phyloP scores from a whole-genome alignment of 148 eudicot genomes.

The Silene latifolia region DNA sequence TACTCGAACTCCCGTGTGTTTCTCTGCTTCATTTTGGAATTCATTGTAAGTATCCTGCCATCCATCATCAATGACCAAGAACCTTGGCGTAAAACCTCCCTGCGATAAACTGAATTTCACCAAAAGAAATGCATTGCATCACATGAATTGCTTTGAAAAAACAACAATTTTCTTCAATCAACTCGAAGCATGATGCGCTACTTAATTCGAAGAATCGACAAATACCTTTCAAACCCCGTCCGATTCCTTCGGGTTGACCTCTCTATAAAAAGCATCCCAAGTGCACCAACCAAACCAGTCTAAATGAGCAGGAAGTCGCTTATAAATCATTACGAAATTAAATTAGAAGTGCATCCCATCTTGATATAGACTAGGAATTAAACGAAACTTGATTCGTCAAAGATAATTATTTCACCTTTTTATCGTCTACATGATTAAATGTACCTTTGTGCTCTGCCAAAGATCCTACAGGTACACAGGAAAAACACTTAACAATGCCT shows the following conservation, averaged over 20 bases:
- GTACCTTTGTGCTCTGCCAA: slow-evolving; percentile 56
- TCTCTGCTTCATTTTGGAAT: slow-evolving; percentile 39
- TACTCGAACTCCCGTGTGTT: slow-evolving; percentile 39
- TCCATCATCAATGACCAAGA: slow-evolving; percentile 62
- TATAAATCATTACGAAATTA: slow-evolving; percentile 2
- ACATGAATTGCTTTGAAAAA: neutral
- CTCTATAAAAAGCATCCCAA: slow-evolving; percentile 69
- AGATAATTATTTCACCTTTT: slow-evolving; percentile 41
- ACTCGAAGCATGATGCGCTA: neutral
- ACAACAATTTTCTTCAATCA: too few species aligned
- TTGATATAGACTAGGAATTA: neutral
- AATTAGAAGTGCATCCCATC: neutral
- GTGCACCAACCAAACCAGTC: slow-evolving; percentile 77
- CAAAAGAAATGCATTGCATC: neutral
- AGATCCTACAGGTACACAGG: slow-evolving; percentile 38
- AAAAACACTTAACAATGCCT: neutral
- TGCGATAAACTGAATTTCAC: slow-evolving; percentile 35
- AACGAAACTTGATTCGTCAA: neutral
- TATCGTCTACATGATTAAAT: slow-evolving; percentile 46
- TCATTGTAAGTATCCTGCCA: slow-evolving; percentile 66
- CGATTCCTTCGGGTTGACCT: slow-evolving; percentile 53
- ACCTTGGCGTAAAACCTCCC: slow-evolving; percentile 50
- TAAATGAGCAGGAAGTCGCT: slow-evolving; percentile 50
- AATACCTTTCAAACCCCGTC: slow-evolving; percentile 56
- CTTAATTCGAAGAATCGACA: neutral